Evolutionary conservation across 345 rosid genomes (phyloP), one percentile per base, ranked within the genome.

Genomic region (Salix brachista): DNA sequence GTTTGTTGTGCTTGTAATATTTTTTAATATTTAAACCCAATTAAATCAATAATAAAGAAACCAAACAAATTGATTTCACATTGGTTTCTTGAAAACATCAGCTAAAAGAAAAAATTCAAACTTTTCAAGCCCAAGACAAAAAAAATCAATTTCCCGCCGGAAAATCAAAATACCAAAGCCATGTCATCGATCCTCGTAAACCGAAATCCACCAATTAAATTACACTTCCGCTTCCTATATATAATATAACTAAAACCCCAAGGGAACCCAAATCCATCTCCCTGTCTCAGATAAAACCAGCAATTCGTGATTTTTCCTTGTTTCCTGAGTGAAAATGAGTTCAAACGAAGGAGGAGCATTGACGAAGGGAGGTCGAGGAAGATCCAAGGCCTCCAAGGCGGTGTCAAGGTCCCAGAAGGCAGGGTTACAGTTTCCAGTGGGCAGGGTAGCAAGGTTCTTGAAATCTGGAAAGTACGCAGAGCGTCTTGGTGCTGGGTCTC

Each of bases 401-500:
- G 95, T 90, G 21, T 83, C 89, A 64, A 71, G 91, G 36, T 92
- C 97, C 0, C 80, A 78, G 8, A 92, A 90, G 69, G 94, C 93
- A 19, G 94, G 94, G 4, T 86, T 92, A 58, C 93, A 90, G 77
- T 90, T 92, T 21, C 93, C 93, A 0, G 91, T 91, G 0, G 92
- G 92, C 5, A 83, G 96, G 48, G 81, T 90, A 66, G 94, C 94
- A 10, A 87, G 96, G 60, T 91, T 87, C 72, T 89, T 91, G 19
- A 90, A 90, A 69, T 87, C 86, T 8, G 96, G 97, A 60, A 91
- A 90, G 25, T 88, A 91, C 32, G 91, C 94, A 1, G 87, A 91
- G 52, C 93, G 95, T 48, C 91, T 89, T 0, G 95, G 91, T n/a
- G 86, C 91, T 1, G 93, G 90, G 1, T 86, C 94, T 67, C 92